Percentiles rank a stretch among this genome's conserved stretches.
phyloP scores from a whole-genome alignment of 2,329 filamentous ascomycete genomes.

The Diaporthe caulivora region DNA sequence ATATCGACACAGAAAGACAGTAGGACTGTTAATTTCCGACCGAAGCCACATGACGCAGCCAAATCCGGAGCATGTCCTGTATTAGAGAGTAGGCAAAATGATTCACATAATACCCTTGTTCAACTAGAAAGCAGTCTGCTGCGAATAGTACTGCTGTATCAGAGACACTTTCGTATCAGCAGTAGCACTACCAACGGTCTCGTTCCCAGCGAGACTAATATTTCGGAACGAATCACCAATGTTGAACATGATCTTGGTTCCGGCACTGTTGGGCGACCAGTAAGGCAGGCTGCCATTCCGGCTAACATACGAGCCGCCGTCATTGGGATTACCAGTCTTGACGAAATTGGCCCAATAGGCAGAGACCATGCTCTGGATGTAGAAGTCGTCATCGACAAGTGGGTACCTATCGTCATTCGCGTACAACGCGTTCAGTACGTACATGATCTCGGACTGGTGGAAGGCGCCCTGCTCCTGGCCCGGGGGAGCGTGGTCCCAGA shows the following conservation, averaged over 20 bases:
- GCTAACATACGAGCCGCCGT: conserved; percentile 29
- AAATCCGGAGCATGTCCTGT: too few species aligned
- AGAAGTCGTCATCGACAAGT: conserved; percentile 45
- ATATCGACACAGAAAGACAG: too few species aligned
- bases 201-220: conserved; percentile 17
- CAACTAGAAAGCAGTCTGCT: conserved; percentile 13
- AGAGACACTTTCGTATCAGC: neutral
- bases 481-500: conserved; percentile 50
- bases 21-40: too few species aligned
- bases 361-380: conserved; percentile 47
- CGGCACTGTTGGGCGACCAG: conserved; percentile 33
- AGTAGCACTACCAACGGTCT: neutral
- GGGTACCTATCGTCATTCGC: conserved; percentile 45
- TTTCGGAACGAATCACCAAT: conserved; percentile 28
- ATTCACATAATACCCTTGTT: too few species aligned
- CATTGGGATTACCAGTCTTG: conserved; percentile 41
- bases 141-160: conserved; percentile 27
- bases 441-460: conserved; percentile 54
- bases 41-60: too few species aligned
- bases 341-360: conserved; percentile 53
- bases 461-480: conserved; percentile 51
- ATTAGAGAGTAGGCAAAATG: too few species aligned
- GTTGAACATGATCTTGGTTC: conserved; percentile 17
- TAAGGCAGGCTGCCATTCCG: conserved; percentile 17
- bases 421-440: conserved; percentile 53